Percentiles rank a stretch among this genome's conserved stretches.
Conservation (phyloP, 1,284 basidiomycete species). For the Sutorius eximius region DNA sequence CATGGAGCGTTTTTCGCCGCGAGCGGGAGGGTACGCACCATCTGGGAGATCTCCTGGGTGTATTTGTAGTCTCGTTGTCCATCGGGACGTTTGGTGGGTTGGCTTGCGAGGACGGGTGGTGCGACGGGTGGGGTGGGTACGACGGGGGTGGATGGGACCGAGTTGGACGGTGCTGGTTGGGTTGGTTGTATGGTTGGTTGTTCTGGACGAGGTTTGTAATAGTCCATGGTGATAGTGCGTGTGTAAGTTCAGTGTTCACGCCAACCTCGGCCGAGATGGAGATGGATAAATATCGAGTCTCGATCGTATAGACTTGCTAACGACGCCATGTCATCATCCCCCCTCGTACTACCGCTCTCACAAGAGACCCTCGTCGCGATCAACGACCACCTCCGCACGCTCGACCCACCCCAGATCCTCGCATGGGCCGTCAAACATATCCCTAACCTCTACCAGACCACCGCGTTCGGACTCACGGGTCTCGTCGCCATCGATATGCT, state of each 20-base stretch:
- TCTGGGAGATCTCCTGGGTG: slow-evolving; percentile 77
- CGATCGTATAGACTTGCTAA: neutral
- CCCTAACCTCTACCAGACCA: slow-evolving; percentile 85
- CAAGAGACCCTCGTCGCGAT: slow-evolving; percentile 62
- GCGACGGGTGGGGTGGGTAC: slow-evolving; percentile 9
- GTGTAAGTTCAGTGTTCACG: neutral
- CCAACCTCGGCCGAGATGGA: too few species aligned
- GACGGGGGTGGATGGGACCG: slow-evolving; percentile 27
- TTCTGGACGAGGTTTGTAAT: slow-evolving; percentile 31
- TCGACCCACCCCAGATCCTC: slow-evolving; percentile 79
- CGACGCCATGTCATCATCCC: slow-evolving; percentile 11
- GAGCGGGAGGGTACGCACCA: slow-evolving; percentile 43
- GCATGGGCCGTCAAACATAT: slow-evolving; percentile 80
- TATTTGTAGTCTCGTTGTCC: slow-evolving; percentile 62
- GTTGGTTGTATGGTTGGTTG: slow-evolving; percentile 24
- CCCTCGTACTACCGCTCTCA: slow-evolving; percentile 63
- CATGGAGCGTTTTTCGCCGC: neutral
- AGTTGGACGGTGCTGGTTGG: slow-evolving; percentile 15
- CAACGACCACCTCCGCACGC: slow-evolving; percentile 70
- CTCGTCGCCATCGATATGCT: slow-evolving; percentile 92
- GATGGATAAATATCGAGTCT: neutral
- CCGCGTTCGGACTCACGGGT: slow-evolving; percentile 92
- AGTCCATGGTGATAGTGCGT: slow-evolving; percentile 21
- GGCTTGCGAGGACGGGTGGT: slow-evolving; percentile 5
- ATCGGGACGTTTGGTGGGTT: slow-evolving; percentile 24